Evolutionary conservation across 2,329 filamentous ascomycete genomes (phyloP), one percentile per base, ranked within the genome.

Genomic region (Chaetomiaceae sp.): DNA sequence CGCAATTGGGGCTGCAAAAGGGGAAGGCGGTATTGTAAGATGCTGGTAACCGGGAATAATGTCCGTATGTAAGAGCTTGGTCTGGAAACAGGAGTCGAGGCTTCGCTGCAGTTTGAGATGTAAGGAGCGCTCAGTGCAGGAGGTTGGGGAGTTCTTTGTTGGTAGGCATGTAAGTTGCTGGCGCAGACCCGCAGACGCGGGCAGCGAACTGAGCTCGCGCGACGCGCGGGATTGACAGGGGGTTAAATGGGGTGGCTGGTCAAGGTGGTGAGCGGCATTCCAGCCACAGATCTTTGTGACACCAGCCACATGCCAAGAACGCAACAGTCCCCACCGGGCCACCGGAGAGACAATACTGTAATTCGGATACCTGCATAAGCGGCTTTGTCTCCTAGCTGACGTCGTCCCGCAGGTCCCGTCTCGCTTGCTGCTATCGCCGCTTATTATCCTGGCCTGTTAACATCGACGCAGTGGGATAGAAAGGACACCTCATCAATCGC

Each of bases 401-500:
- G 50, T 53, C 37, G 48, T 48, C 40, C 27, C 9, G 13, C 14
- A 9, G 32, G 6, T 32, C 16, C 20, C 23, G 41, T 51, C 43
- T 25, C 29, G 21, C 23, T 36, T 48, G 41, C 34, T 33, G 36
- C 8, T 20, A 25, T 51, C 44, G 37, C 46, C 29, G 27, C 16
- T 32, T 14, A n/a, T n/a, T 16, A 29, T 44, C 41, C 33, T 29
- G 41, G 41, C 44, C 7, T 37, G 29, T 29, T 49, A 37, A 38
- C 46, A 18, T 13, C 40, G n/a, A 34, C 30, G 20, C 27, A 8
- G 42, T 34, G 29, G 30, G 43, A 37, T 42, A 52, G 29, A 61
- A 59, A 61, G 59, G 59, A 54, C 59, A 61, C 57, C 57, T 61
- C 55, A 56, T 47, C 59, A 57, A n/a, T 47, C 49, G 37, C 25